Percentiles rank a stretch among this genome's conserved stretches.
Conservation (phyloP, 495 filamentous ascomycete genomes). For the Pyrenula aspistea region DNA sequence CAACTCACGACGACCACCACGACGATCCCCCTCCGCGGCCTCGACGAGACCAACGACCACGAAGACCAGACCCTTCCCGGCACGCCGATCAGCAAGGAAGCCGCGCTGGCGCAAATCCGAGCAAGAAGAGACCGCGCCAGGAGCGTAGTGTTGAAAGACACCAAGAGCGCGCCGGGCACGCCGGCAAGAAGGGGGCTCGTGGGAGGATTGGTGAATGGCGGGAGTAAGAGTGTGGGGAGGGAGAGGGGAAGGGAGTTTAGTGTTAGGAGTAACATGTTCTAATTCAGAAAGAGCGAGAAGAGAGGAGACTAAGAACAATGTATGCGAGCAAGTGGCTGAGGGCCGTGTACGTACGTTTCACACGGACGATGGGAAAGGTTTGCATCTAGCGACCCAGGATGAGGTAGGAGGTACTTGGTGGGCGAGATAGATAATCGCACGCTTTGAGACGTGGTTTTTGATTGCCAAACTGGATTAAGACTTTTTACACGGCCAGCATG, state of each 20-base stretch:
- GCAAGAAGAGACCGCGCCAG: conserved; percentile 33
- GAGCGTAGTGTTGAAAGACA: conserved; percentile 21
- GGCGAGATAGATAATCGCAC: too few relatives aligned
- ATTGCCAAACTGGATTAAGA: too few relatives aligned
- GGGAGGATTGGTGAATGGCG: not conserved
- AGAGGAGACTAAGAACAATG: too few relatives aligned
- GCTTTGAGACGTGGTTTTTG: too few relatives aligned
- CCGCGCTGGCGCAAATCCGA: conserved; percentile 38
- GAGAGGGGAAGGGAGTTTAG: not conserved
- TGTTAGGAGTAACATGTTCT: not conserved
- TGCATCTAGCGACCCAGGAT: too few relatives aligned
- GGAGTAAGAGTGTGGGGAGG: not conserved
- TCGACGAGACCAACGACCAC: conserved; percentile 13
- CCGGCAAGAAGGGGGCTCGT: not conserved
- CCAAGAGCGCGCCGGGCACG: not conserved
- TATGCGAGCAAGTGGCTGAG: too few relatives aligned
- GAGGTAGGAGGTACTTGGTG: too few relatives aligned
- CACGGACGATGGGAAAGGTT: too few relatives aligned
- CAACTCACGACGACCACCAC: conserved; percentile 8
- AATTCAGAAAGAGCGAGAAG: not conserved
- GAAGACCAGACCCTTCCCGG: conserved; percentile 13
- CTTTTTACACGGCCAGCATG: too few relatives aligned
- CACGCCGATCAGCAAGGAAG: conserved; percentile 34
- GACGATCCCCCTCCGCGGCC: conserved; percentile 22
- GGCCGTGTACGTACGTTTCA: too few relatives aligned